A percentile compares a stretch with the other conserved stretches of the same genome.
Conservation (phyloP, 306 rosid species). For the Fragaria ananassa region DNA sequence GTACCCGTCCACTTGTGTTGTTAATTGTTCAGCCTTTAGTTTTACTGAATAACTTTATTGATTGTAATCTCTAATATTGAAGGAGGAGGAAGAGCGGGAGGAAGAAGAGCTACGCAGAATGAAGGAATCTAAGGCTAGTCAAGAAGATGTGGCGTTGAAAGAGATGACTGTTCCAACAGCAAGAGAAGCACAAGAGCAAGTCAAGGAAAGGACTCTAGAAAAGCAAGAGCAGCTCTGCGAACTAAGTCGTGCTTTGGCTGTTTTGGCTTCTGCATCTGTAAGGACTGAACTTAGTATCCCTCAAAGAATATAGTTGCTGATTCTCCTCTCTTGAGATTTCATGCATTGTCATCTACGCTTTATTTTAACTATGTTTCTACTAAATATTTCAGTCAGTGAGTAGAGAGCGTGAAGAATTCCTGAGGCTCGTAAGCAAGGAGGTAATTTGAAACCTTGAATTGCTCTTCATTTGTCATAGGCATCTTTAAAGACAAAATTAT, state of each 20-base stretch:
- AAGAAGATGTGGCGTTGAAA: conserved; percentile 66
- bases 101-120: conserved; percentile 63
- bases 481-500: neutral
- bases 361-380: conserved; percentile 4
- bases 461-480: neutral
- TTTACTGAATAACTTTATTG: conserved; percentile 14
- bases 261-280: conserved; percentile 97
- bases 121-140: conserved; percentile 46
- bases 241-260: conserved; percentile 91
- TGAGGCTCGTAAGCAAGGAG: conserved; percentile 90
- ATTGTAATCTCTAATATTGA: conserved; percentile 11
- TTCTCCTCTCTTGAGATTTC: conserved; percentile 1
- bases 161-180: conserved; percentile 76
- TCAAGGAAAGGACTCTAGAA: conserved; percentile 60
- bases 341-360: neutral
- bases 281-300: conserved; percentile 36
- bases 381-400: conserved; percentile 75
- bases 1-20: conserved; percentile 16
- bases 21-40: conserved; percentile 13
- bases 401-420: conserved; percentile 91
- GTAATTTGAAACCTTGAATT: conserved; percentile 32
- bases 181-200: conserved; percentile 71
- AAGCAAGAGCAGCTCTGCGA: conserved; percentile 87
- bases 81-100: conserved; percentile 86
- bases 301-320: conserved; percentile 3